Evolutionary conservation across 495 filamentous ascomycete genomes (phyloP).

Genomic region (Penicillium coffeae): DNA sequence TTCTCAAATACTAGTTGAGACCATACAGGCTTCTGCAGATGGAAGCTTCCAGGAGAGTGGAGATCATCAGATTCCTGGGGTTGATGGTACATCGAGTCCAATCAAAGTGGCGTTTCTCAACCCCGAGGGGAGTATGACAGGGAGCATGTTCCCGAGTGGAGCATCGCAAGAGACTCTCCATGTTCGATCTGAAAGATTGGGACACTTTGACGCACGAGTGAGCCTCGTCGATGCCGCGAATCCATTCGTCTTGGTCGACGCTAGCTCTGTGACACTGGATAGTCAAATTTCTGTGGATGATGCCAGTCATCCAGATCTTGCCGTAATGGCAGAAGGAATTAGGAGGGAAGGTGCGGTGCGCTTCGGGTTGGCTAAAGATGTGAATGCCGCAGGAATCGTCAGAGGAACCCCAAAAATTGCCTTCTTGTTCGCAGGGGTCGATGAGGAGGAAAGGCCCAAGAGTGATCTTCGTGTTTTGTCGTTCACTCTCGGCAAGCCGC

Average conservation of each 20-base stretch:
- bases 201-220: slow-evolving; percentile 12
- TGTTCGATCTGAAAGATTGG: slow-evolving; percentile 5
- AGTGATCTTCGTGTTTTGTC: slow-evolving; percentile 18
- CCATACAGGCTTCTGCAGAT: slow-evolving; percentile 22
- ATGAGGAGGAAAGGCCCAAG: background rate
- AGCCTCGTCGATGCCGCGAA: slow-evolving; percentile 33
- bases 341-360: slow-evolving; percentile 23
- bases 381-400: slow-evolving; percentile 8
- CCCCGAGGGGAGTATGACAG: slow-evolving; percentile 30
- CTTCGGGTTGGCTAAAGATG: slow-evolving; percentile 19
- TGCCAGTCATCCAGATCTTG: background rate
- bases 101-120: slow-evolving; percentile 28
- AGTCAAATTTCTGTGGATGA: slow-evolving; percentile 1
- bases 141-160: slow-evolving; percentile 28
- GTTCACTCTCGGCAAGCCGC: slow-evolving; percentile 26
- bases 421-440: slow-evolving; percentile 11
- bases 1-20: slow-evolving; percentile 21
- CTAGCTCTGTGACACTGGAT: slow-evolving; percentile 12
- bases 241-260: slow-evolving; percentile 33
- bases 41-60: slow-evolving; percentile 23
- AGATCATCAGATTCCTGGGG: slow-evolving; percentile 22
- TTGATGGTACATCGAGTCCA: slow-evolving; percentile 20
- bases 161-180: slow-evolving; percentile 12
- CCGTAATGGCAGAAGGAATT: slow-evolving; percentile 22
- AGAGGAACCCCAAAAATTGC: slow-evolving; percentile 34